Conservation (phyloP, 1,284 basidiomycete genomes). For the Sporisorium reilianum region DNA sequence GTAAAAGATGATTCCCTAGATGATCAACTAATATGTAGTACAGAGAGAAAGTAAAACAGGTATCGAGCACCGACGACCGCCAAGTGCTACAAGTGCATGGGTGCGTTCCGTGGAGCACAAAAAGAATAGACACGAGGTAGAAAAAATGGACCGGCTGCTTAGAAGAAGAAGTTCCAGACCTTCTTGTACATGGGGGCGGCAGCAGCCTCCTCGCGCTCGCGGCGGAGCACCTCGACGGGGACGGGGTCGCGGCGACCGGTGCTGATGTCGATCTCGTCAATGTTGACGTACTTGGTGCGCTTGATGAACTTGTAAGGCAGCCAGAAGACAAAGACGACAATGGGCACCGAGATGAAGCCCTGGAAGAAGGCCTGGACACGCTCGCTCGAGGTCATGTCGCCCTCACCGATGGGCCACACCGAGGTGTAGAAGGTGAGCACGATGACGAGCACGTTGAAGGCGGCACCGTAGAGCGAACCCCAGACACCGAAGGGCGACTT, state of each 20-base stretch:
- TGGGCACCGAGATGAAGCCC: constrained; percentile 69
- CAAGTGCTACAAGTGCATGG: neutral
- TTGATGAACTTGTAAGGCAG: constrained; percentile 53
- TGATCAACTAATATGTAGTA: neutral
- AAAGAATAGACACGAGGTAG: constrained; percentile 4
- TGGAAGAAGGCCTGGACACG: constrained; percentile 72
- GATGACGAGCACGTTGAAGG: constrained; percentile 60
- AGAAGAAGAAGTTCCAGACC: constrained; percentile 59
- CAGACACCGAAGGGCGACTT: constrained; percentile 71
- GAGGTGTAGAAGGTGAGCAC: constrained; percentile 50
- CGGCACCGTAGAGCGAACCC: constrained; percentile 71
- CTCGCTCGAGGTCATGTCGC: constrained; percentile 41
- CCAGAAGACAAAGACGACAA: constrained; percentile 52
- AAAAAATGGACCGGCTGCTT: constrained; percentile 18
- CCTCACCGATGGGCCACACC: constrained; percentile 64
- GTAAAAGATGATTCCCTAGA: neutral
- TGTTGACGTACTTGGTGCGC: constrained; percentile 43
- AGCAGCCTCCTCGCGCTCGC: constrained; percentile 62
- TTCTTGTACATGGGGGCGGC: constrained; percentile 50
- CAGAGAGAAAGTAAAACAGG: neutral
- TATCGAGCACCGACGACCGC: neutral
- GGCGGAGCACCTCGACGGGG: constrained; percentile 58
- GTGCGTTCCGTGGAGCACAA: neutral
- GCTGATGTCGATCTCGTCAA: constrained; percentile 64
- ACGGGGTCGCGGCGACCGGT: constrained; percentile 64